Evolutionary conservation across 805 yeast species (phyloP).

Genomic region (Starmera pachycereana): DNA sequence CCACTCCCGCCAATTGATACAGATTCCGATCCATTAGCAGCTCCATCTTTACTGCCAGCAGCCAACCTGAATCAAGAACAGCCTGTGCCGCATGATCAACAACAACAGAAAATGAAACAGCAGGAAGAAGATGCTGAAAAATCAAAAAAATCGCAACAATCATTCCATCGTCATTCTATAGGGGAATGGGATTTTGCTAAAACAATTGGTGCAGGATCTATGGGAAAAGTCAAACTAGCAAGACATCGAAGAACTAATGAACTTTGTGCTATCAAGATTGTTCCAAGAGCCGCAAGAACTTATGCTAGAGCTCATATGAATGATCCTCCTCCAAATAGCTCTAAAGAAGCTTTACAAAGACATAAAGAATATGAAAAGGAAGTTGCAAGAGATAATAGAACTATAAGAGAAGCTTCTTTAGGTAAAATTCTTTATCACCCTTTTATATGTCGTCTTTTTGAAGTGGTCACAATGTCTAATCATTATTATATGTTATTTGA

Average conservation of each 20-base stretch:
- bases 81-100: conserved; percentile 3
- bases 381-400: conserved; percentile 81
- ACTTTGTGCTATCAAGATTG: conserved; percentile 86
- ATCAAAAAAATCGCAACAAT: conserved; percentile 15
- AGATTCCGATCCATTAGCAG: conserved; percentile 1
- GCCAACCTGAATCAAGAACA: conserved; percentile 3
- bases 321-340: conserved; percentile 54
- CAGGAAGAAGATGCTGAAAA: conserved; percentile 8
- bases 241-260: conserved; percentile 73
- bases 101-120: conserved; percentile 9
- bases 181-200: conserved; percentile 97
- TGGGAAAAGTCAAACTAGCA: conserved; percentile 97
- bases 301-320: conserved; percentile 63
- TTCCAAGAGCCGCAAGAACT: conserved; percentile 76
- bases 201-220: conserved; percentile 96
- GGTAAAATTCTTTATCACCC: conserved; percentile 89
- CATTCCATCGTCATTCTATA: conserved; percentile 73
- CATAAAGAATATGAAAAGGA: conserved; percentile 73
- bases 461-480: conserved; percentile 92
- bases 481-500: conserved; percentile 97
- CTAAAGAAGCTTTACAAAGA: conserved; percentile 46
- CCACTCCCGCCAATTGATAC: conserved; percentile 5
- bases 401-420: conserved; percentile 90
- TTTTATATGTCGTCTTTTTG: conserved; percentile 82
- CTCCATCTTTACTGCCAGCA: conserved; percentile 7